Evolutionary conservation across 2,329 filamentous ascomycete species (phyloP).

Genomic region (Cordyceps pruinosa): DNA sequence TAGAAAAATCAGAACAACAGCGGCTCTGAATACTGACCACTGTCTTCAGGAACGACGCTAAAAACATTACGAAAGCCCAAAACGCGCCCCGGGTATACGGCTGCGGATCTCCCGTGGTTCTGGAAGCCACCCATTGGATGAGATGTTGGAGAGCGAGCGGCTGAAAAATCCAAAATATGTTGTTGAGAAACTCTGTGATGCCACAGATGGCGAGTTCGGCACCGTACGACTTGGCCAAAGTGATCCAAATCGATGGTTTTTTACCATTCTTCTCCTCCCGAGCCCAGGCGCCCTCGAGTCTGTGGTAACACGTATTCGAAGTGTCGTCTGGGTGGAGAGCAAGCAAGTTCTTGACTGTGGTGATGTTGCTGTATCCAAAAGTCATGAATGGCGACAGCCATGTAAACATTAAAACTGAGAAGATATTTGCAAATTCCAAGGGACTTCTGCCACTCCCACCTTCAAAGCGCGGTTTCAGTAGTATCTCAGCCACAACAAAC

Average conservation of each 20-base stretch:
- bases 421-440: constrained; percentile 11
- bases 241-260: constrained; percentile 11
- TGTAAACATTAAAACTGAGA: constrained; percentile 12
- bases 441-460: constrained; percentile 58
- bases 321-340: constrained; percentile 12
- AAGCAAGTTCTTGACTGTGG: constrained; percentile 11
- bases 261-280: constrained; percentile 10
- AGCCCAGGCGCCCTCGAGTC: constrained; percentile 10
- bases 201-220: constrained; percentile 12
- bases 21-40: constrained; percentile 34
- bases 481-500: constrained; percentile 68
- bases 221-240: constrained; percentile 10
- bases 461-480: constrained; percentile 72
- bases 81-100: constrained; percentile 7
- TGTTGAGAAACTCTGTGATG: constrained; percentile 11
- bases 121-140: constrained; percentile 12
- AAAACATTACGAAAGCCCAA: constrained; percentile 11
- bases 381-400: constrained; percentile 13
- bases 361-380: constrained; percentile 12
- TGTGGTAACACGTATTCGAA: constrained; percentile 11
- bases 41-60: constrained; percentile 69
- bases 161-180: constrained; percentile 10
- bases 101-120: constrained; percentile 11
- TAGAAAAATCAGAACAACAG: constrained; percentile 8
- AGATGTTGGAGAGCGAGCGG: constrained; percentile 12